Percentiles rank a stretch among this genome's conserved stretches.
Conservation (phyloP, 371 early-diverging fungal species). For the Mortierella sp. region DNA sequence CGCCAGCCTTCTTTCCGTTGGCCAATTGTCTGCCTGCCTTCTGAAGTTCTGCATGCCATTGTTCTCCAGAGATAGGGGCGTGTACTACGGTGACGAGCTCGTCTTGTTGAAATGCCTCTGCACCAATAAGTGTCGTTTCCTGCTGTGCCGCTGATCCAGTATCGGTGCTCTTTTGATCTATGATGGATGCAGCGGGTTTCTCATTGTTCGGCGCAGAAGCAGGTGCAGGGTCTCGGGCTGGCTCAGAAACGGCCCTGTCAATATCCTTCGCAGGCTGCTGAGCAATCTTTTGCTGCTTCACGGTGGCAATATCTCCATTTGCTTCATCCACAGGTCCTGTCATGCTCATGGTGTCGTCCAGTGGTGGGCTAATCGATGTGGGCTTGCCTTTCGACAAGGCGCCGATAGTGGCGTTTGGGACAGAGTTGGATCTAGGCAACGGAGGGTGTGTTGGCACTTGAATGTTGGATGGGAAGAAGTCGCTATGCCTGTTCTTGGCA, state of each 20-base stretch:
- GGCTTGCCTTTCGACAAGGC: slow-evolving; percentile 20
- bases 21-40: slow-evolving; percentile 33
- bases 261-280: slow-evolving; percentile 8
- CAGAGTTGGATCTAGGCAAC: slow-evolving; percentile 42
- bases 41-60: slow-evolving; percentile 37
- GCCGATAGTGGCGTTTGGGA: slow-evolving; percentile 27
- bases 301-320: slow-evolving; percentile 10
- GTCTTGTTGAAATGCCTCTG: slow-evolving; percentile 6
- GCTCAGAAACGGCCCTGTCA: not conserved
- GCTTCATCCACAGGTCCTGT: slow-evolving; percentile 3
- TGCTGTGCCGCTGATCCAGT: not conserved
- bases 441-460: slow-evolving; percentile 16
- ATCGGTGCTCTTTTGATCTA: slow-evolving; percentile 2
- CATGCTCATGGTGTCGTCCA: slow-evolving; percentile 10
- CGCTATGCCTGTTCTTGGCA: slow-evolving; percentile 36
- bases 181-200: not conserved
- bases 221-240: not conserved
- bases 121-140: not conserved
- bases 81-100: slow-evolving; percentile 43
- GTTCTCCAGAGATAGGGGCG: slow-evolving; percentile 24
- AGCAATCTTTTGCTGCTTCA: slow-evolving; percentile 21
- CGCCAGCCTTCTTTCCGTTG: slow-evolving; percentile 16
- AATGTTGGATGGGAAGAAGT: slow-evolving; percentile 34
- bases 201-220: not conserved
- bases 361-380: slow-evolving; percentile 10